Evolutionary conservation across 257 asterid species (phyloP).

Genomic region (Solanum ossicruentum): DNA sequence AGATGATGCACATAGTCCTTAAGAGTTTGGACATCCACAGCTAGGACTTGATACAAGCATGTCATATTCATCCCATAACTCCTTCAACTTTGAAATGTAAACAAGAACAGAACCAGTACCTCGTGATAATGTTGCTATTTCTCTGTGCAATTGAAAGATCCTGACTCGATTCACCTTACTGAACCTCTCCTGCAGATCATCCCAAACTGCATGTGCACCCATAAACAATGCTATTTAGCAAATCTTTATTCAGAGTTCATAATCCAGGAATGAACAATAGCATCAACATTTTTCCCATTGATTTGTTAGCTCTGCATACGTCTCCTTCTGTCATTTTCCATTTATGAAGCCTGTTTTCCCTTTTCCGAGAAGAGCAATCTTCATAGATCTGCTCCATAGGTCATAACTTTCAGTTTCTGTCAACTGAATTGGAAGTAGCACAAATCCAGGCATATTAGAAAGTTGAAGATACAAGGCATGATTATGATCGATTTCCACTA

Average conservation of each 20-base stretch:
- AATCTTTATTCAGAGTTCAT: background rate
- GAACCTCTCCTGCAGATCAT: background rate
- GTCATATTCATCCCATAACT: background rate
- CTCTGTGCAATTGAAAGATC: background rate
- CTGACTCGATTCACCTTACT: background rate
- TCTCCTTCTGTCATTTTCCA: background rate
- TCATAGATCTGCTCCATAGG: no score
- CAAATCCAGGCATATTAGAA: no score
- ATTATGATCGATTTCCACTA: no score
- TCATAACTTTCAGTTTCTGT: no score
- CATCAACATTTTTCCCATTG: background rate
- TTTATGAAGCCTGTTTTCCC: no score
- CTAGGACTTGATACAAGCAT: background rate
- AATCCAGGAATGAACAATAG: background rate
- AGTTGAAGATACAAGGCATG: no score
- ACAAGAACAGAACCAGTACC: background rate
- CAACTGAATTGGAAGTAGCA: no score
- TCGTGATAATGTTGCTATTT: background rate
- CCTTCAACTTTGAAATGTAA: background rate
- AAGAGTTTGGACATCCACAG: background rate
- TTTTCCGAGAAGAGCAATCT: no score
- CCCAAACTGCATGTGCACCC: background rate
- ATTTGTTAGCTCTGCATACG: background rate
- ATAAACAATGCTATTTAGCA: background rate
- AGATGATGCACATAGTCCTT: background rate